A percentile compares a stretch with the other conserved stretches of the same genome.
phyloP scores from a whole-genome alignment of 495 filamentous ascomycete genomes.

The Staphylotrichum tortipilum region DNA sequence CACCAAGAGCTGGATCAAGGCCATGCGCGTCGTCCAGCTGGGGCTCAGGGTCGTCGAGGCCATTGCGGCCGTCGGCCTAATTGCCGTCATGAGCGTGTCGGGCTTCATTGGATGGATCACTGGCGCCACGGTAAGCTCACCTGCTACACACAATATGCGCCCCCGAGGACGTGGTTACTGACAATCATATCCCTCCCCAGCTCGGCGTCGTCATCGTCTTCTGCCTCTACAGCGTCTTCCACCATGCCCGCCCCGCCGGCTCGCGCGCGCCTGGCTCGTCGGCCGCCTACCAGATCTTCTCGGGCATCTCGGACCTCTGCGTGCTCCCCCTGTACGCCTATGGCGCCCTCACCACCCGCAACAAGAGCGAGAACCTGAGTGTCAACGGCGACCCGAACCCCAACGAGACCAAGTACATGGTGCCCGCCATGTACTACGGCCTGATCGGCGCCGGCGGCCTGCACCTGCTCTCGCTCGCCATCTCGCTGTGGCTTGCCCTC shows the following conservation, averaged over 20 bases:
- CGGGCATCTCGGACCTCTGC: conserved; percentile 59
- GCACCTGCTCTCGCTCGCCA: conserved; percentile 58
- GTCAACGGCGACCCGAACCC: conserved; percentile 46
- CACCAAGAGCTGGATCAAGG: conserved; percentile 61
- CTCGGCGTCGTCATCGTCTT: conserved; percentile 63
- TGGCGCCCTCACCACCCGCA: conserved; percentile 49
- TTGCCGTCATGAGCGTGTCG: conserved; percentile 60
- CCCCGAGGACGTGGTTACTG: too few species aligned
- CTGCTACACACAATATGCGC: not conserved
- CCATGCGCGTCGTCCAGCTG: conserved; percentile 56
- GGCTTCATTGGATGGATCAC: conserved; percentile 62
- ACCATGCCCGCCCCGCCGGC: conserved; percentile 59
- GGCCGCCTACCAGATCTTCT: conserved; percentile 77
- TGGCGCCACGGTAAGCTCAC: conserved; percentile 59
- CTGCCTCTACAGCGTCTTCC: conserved; percentile 67
- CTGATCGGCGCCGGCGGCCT: conserved; percentile 53
- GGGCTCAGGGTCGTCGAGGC: conserved; percentile 54
- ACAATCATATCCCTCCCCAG: conserved; percentile 32
- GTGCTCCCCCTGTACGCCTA: conserved; percentile 73
- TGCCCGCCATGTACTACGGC: conserved; percentile 54
- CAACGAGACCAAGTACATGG: conserved; percentile 43
- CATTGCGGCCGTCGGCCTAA: conserved; percentile 60
- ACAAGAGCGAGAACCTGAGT: conserved; percentile 49
- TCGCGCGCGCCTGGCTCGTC: conserved; percentile 65
- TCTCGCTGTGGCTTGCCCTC: conserved; percentile 62